Percentiles rank a stretch among this genome's conserved stretches.
Evolutionary conservation across 164 flowering plant genomes (phyloP).

Genomic region (Vitis amurensis): DNA sequence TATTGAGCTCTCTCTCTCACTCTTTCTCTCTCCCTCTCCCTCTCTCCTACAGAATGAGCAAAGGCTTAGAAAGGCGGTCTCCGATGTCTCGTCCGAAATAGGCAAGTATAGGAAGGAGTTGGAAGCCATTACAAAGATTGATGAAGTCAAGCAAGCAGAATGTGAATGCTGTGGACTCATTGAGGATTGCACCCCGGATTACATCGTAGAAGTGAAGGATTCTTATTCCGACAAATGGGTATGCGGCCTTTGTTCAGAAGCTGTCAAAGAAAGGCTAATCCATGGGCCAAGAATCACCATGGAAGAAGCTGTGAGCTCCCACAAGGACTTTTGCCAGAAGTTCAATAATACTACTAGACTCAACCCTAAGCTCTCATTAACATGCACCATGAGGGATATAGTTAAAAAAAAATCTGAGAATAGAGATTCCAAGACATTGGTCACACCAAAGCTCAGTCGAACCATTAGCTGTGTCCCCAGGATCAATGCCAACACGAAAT

Average conservation of each 20-base stretch:
- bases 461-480: constrained; percentile 35
- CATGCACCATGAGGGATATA: constrained; percentile 48
- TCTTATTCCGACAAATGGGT: constrained; percentile 53
- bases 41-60: constrained; percentile 23
- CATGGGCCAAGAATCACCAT: constrained; percentile 16
- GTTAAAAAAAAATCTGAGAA: constrained; percentile 34
- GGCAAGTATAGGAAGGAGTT: constrained; percentile 6
- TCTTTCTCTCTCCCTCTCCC: background rate
- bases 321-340: constrained; percentile 44
- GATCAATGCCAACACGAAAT: constrained; percentile 8
- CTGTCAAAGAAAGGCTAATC: constrained; percentile 42
- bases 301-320: constrained; percentile 44
- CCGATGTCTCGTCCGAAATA: constrained; percentile 35
- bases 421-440: constrained; percentile 6
- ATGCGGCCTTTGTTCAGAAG: constrained; percentile 68
- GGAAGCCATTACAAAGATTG: constrained; percentile 7
- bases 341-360: constrained; percentile 48
- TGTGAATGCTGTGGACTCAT: constrained; percentile 62
- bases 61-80: constrained; percentile 32
- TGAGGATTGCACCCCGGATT: constrained; percentile 59
- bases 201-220: constrained; percentile 33
- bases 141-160: constrained; percentile 30
- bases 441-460: constrained; percentile 20
- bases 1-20: background rate
- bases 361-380: constrained; percentile 56